phyloP scores from a whole-genome alignment of 106 monocot species.

The Cymbidium sinense region DNA sequence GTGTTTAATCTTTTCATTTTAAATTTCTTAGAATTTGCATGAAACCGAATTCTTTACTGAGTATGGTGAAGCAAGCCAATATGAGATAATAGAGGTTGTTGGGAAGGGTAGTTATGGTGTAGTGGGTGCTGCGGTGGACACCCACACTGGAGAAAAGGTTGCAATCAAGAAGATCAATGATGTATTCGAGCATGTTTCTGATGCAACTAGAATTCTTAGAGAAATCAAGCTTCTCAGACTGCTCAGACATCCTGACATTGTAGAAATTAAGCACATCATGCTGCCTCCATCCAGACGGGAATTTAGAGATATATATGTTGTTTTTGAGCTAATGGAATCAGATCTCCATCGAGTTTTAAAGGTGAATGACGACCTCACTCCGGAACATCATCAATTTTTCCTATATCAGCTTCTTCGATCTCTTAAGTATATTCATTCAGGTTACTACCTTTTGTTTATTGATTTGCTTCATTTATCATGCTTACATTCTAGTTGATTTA shows the following conservation, averaged over 20 bases:
- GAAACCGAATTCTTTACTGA: constrained; percentile 68
- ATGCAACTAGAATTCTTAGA: constrained; percentile 58
- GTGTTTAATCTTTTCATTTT: background rate
- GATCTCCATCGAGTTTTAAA: constrained; percentile 77
- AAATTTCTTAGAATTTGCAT: constrained; percentile 24
- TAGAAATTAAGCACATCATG: constrained; percentile 76
- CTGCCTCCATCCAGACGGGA: constrained; percentile 67
- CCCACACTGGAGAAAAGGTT: constrained; percentile 53
- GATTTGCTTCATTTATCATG: background rate
- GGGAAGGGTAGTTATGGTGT: constrained; percentile 81
- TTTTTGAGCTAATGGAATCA: constrained; percentile 77
- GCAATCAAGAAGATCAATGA: constrained; percentile 76
- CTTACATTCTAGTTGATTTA: background rate
- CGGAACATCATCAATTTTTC: constrained; percentile 62
- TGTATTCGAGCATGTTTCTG: constrained; percentile 74
- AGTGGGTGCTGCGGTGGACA: constrained; percentile 60
- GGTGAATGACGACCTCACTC: constrained; percentile 71
- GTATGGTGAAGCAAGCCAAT: constrained; percentile 64
- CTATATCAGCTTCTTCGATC: constrained; percentile 66
- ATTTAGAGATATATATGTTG: constrained; percentile 75
- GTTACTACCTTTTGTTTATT: constrained; percentile 13
- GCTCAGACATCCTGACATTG: constrained; percentile 60
- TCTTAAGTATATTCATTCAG: constrained; percentile 71
- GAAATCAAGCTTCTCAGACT: constrained; percentile 70
- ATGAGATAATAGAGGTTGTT: constrained; percentile 63